Percentiles rank a stretch among this genome's conserved stretches.
Conservation (phyloP, 257 asterid genomes). For the Fraxinus quadrangulata region DNA sequence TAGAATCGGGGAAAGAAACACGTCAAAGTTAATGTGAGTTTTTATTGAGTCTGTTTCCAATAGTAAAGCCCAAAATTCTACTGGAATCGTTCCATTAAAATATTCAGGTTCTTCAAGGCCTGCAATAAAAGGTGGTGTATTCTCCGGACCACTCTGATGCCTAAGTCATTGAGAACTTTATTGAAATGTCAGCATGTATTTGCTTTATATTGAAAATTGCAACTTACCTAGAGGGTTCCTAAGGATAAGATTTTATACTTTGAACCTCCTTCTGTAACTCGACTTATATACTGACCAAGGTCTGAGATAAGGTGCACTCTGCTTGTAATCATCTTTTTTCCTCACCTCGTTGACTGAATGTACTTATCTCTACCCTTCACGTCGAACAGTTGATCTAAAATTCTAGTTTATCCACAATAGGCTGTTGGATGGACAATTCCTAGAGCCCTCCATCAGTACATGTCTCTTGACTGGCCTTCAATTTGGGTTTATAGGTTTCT, state of each 20-base stretch:
- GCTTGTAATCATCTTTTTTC: background rate
- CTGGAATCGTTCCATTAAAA: background rate
- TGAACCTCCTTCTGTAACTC: background rate
- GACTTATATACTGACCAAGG: background rate
- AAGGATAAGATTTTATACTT: too few relatives aligned
- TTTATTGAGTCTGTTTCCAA: background rate
- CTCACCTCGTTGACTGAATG: background rate
- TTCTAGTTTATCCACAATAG: background rate
- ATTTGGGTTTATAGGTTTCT: background rate
- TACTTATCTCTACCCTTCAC: background rate
- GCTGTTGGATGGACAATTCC: background rate
- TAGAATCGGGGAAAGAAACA: background rate
- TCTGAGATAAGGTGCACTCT: background rate
- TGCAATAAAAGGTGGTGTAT: background rate
- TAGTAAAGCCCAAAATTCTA: background rate
- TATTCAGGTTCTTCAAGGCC: background rate
- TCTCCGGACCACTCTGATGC: background rate
- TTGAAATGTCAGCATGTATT: background rate
- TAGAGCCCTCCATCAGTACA: background rate
- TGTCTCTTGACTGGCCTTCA: background rate
- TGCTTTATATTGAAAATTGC: background rate
- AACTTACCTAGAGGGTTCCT: too few relatives aligned
- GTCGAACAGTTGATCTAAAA: background rate
- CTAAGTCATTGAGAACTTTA: background rate
- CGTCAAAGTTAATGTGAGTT: background rate